These are phyloP conservation scores for Periconia sp. DNA, from an alignment of 2,329 filamentous ascomycete genomes.

Conservation along the genomic window DNA sequence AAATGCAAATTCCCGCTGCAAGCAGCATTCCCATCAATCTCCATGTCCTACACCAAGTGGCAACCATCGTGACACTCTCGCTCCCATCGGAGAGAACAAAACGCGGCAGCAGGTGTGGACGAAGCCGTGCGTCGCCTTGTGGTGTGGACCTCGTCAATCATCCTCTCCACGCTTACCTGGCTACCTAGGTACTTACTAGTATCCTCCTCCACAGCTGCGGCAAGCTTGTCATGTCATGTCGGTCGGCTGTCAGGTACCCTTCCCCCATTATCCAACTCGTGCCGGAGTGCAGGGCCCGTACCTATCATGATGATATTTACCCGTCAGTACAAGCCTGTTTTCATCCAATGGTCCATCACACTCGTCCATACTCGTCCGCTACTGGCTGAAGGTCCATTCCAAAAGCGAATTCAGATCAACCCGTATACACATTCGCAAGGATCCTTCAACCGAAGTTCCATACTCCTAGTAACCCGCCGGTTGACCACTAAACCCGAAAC, in stretches of 20 bases:
- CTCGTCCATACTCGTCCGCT: conserved; percentile 4
- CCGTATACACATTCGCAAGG: conserved; percentile 5
- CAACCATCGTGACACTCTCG: no score
- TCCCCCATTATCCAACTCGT: conserved; percentile 17
- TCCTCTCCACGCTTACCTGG: not conserved
- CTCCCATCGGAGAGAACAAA: no score
- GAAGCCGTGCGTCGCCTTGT: conserved; percentile 20
- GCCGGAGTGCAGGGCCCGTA: conserved; percentile 26
- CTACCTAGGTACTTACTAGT: not conserved
- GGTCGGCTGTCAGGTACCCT: conserved; percentile 23
- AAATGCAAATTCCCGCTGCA: no score
- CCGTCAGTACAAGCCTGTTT: conserved; percentile 14
- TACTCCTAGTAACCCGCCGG: not conserved
- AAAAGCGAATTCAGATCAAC: conserved; percentile 15
- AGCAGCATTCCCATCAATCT: no score
- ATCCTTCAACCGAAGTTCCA: conserved; percentile 7
- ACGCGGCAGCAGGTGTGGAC: no score
- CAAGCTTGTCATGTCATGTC: conserved; percentile 1
- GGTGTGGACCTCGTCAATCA: not conserved
- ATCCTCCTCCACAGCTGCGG: no score
- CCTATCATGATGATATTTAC: conserved; percentile 14
- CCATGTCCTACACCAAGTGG: no score
- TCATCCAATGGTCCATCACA: conserved; percentile 19
- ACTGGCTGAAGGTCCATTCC: conserved; percentile 15
- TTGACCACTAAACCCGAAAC: not conserved